Evolutionary conservation across 2,329 filamentous ascomycete species (phyloP).

Genomic region (Cladosporium sp.): DNA sequence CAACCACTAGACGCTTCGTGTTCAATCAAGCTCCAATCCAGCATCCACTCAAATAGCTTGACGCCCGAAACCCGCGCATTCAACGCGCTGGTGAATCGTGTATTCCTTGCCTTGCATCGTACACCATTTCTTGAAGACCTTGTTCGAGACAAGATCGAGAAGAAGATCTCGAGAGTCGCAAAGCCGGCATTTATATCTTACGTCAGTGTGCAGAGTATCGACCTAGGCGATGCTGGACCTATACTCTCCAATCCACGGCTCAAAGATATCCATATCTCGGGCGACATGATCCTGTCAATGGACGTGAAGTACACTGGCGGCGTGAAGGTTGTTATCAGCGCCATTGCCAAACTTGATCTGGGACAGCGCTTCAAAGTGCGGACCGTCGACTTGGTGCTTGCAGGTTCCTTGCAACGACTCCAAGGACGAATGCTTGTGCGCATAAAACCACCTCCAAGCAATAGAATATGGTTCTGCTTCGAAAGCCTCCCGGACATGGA

Average conservation of each 20-base stretch:
- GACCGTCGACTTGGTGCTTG: slow-evolving; percentile 84
- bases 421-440: slow-evolving; percentile 81
- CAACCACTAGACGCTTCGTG: slow-evolving; percentile 77
- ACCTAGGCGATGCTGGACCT: slow-evolving; percentile 81
- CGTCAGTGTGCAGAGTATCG: slow-evolving; percentile 75
- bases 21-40: slow-evolving; percentile 85
- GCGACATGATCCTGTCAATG: slow-evolving; percentile 80
- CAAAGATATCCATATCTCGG: slow-evolving; percentile 85
- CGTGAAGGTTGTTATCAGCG: slow-evolving; percentile 82
- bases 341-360: slow-evolving; percentile 88
- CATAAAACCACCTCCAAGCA: slow-evolving; percentile 92
- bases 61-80: slow-evolving; percentile 88
- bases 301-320: slow-evolving; percentile 87
- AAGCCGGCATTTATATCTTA: slow-evolving; percentile 85
- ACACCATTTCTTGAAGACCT: slow-evolving; percentile 76
- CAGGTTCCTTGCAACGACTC: slow-evolving; percentile 77
- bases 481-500: slow-evolving; percentile 92
- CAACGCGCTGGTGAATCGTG: slow-evolving; percentile 81
- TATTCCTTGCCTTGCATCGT: slow-evolving; percentile 85
- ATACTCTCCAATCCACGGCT: slow-evolving; percentile 84
- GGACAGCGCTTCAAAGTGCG: slow-evolving; percentile 83
- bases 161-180: slow-evolving; percentile 92
- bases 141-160: slow-evolving; percentile 81
- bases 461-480: slow-evolving; percentile 93
- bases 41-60: slow-evolving; percentile 77